Conservation (phyloP, 352 stramenopile genomes). For the Phytophthora cactorum region DNA sequence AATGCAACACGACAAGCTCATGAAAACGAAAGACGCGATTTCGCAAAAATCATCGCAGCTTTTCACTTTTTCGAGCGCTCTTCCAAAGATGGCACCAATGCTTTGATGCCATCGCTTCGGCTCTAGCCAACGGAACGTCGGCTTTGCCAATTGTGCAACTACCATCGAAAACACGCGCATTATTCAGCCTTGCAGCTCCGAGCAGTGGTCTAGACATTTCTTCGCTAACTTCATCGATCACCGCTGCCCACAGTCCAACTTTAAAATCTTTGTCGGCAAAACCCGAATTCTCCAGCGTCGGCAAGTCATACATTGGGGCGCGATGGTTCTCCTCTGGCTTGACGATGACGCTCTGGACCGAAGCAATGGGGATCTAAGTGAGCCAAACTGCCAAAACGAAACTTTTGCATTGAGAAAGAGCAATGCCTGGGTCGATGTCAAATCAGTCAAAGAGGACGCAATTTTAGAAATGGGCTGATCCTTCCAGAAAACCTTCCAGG, state of each 20-base stretch:
- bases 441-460: not conserved
- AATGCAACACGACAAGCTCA: constrained; percentile 18
- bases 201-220: constrained; percentile 7
- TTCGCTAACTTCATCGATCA: not conserved
- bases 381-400: too few species aligned
- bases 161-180: not conserved
- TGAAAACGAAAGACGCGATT: constrained; percentile 27
- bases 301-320: constrained; percentile 12
- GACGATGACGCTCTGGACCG: constrained; percentile 25
- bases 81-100: constrained; percentile 8
- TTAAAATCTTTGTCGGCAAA: constrained; percentile 9
- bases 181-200: constrained; percentile 8
- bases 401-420: too few species aligned
- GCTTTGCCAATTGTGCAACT: not conserved
- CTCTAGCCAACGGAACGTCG: constrained; percentile 1
- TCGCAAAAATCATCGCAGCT: constrained; percentile 30
- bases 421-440: too few species aligned
- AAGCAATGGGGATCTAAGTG: constrained; percentile 7
- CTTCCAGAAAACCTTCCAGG: constrained; percentile 18
- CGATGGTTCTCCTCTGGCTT: constrained; percentile 22
- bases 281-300: not conserved
- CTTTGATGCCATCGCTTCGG: constrained; percentile 26
- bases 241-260: constrained; percentile 7
- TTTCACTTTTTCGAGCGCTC: constrained; percentile 37
- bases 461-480: constrained; percentile 16